These are phyloP conservation scores for Proliferodiscus dingleyae DNA, from an alignment of 2,329 filamentous ascomycete genomes.

Conservation along the genomic window DNA sequence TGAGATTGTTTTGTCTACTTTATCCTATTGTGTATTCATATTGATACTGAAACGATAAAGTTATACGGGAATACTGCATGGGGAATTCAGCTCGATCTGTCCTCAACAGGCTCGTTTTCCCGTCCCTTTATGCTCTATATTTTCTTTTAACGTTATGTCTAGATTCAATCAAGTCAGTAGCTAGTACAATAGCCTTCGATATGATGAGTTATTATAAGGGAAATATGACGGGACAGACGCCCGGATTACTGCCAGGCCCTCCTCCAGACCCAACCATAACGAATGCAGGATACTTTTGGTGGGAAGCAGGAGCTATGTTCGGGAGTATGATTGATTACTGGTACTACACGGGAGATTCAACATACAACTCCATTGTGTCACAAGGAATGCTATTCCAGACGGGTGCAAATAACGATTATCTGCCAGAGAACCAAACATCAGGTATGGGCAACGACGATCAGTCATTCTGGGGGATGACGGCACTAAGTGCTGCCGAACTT, in stretches of 20 bases:
- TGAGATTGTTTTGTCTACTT: too few relatives aligned
- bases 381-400: constrained; percentile 69
- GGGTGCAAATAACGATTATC: constrained; percentile 66
- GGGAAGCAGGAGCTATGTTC: constrained; percentile 48
- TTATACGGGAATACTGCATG: too few relatives aligned
- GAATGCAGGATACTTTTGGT: constrained; percentile 30
- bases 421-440: constrained; percentile 64
- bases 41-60: too few relatives aligned
- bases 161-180: constrained; percentile 29
- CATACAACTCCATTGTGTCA: constrained; percentile 50
- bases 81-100: too few relatives aligned
- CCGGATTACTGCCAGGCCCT: constrained; percentile 29
- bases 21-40: too few relatives aligned
- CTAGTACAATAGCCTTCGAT: constrained; percentile 36
- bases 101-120: too few relatives aligned
- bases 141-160: background rate
- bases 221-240: constrained; percentile 24
- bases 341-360: constrained; percentile 69
- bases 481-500: constrained; percentile 65
- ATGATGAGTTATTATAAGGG: constrained; percentile 48
- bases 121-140: too few relatives aligned
- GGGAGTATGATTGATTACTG: constrained; percentile 71
- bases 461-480: constrained; percentile 67
- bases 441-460: constrained; percentile 53
- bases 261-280: constrained; percentile 11